Evolutionary conservation across 108 stramenopile genomes (phyloP), one percentile per base, ranked within the genome.

Genomic region (Cyclotella baltica): DNA sequence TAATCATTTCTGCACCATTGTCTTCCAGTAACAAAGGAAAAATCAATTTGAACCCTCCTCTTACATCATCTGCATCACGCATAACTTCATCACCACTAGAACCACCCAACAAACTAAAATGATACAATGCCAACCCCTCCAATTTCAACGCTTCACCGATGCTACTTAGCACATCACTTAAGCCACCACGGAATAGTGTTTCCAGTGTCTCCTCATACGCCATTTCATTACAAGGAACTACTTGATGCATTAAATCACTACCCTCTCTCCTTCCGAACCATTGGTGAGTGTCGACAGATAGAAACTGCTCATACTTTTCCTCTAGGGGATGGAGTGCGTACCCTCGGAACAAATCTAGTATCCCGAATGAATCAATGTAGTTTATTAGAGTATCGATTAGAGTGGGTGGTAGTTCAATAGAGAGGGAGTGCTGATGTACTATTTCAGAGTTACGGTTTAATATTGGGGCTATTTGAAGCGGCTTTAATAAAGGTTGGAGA

Each of bases 21-120:
- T 81, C 65, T 27, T 75, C 89, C 22, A 85, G 48, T 22, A 88
- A 48, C 25, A 92, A 56, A 15, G 92, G 92, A 47, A 90, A 67
- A 19, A 92, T 83, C 4, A 90, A 50, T 59, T 92, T 92, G 58
- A 81, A 89, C 20, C 73, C 78, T 62, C 76, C 67, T 15, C 74
- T 77, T 88, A 85, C 16, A 80, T 68, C 47, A 40, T 69, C 9
- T n/a, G n/a, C n/a, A n/a, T n/a, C n/a, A n/a, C n/a, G n/a, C n/a
- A n/a, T n/a, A n/a, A 73, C 78, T 19, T 67, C n/a, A 0, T 48
- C 67, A 33, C 73, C 77, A 46, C 83, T 51, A 0, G 61, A 68
- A 13, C 83, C 88, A 6, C 73, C 88, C 30, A 92, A 76, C 58
- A 88, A 88, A 1, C 83, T 80, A 20, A 88, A 30, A 33, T 87